Evolutionary conservation across 202 grass and related monocot species (phyloP).

Genomic region (Zoysia matrella): DNA sequence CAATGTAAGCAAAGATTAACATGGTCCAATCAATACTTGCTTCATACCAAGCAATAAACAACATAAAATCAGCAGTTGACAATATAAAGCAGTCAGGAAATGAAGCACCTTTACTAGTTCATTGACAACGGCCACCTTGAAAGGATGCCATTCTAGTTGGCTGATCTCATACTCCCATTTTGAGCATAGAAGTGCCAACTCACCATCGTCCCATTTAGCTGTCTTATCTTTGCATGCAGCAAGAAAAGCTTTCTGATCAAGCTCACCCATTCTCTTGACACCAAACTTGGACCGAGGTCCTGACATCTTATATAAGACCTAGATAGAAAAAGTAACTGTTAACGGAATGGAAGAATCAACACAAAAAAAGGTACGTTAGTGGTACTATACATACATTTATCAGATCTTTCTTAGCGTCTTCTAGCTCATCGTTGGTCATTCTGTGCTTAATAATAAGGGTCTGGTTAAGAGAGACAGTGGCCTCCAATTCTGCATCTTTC

Average conservation of each 20-base stretch:
- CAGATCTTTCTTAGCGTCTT: conserved; percentile 45
- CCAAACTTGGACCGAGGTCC: conserved; percentile 47
- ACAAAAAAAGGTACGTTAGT: conserved; percentile 9
- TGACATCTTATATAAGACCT: conserved; percentile 57
- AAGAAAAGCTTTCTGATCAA: conserved; percentile 65
- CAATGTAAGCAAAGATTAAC: background rate
- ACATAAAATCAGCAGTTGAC: background rate
- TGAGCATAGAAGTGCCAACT: conserved; percentile 27
- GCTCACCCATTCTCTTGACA: conserved; percentile 80
- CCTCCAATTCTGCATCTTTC: conserved; percentile 20
- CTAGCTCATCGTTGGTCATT: conserved; percentile 46
- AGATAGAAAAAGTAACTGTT: conserved; percentile 29
- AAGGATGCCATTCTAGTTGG: conserved; percentile 65
- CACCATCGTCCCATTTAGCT: conserved; percentile 21
- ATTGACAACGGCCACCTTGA: conserved; percentile 38
- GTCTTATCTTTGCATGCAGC: conserved; percentile 56
- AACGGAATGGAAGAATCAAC: background rate
- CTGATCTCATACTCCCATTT: conserved; percentile 62
- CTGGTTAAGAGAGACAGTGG: conserved; percentile 34
- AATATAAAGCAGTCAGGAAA: conserved; percentile 11
- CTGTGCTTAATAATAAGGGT: conserved; percentile 43
- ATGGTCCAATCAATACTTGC: background rate
- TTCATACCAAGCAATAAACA: background rate
- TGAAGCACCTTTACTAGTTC: conserved; percentile 36
- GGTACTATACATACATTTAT: conserved; percentile 18